Conservation (phyloP, 75 land plant genomes). For the Chamaecyparis obtusa region DNA sequence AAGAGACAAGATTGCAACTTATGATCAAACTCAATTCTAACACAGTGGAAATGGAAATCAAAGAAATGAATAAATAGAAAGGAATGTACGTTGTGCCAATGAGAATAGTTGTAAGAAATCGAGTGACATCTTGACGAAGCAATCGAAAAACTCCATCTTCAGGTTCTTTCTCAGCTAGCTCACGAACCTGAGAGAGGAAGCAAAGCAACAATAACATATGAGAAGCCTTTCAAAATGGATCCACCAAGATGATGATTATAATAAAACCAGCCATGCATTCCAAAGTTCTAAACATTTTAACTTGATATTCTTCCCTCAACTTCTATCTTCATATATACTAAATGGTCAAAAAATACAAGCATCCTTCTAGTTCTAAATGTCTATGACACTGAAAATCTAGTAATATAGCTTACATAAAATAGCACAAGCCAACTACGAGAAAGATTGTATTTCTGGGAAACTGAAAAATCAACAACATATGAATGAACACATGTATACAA, state of each 20-base stretch:
- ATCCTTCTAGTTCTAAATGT: background rate
- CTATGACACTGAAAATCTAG: background rate
- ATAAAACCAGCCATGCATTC: conserved; percentile 4
- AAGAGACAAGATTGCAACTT: background rate
- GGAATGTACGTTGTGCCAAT: conserved; percentile 88
- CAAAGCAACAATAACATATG: background rate
- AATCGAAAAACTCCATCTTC: conserved; percentile 83
- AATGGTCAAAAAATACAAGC: background rate
- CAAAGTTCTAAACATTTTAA: background rate
- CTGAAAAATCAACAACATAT: background rate
- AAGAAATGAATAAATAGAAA: background rate
- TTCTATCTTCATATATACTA: background rate
- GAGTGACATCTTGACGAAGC: conserved; percentile 90
- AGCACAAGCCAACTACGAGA: background rate
- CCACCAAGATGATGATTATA: background rate
- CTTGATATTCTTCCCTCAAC: background rate
- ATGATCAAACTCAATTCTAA: background rate
- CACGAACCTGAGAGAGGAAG: conserved; percentile 59
- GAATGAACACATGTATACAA: no score
- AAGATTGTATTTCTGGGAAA: background rate
- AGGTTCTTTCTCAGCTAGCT: conserved; percentile 88
- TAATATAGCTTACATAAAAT: background rate
- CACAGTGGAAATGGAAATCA: background rate
- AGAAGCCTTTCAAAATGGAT: background rate
- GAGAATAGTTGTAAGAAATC: conserved; percentile 87